Evolutionary conservation across 2,329 filamentous ascomycete species (phyloP).

Genomic region (Trichocomaceae sp.): DNA sequence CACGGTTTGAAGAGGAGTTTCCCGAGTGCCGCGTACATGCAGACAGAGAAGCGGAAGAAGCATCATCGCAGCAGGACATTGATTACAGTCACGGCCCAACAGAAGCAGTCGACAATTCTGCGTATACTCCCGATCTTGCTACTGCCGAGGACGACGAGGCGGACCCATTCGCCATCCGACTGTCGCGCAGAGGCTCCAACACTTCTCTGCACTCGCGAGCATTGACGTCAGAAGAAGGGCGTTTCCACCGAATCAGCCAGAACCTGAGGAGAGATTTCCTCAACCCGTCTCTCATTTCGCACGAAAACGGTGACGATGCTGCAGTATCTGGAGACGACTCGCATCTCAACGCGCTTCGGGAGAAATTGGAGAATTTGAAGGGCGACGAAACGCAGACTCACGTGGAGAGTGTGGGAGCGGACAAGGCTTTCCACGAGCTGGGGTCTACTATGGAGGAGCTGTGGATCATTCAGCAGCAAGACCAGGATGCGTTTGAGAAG

Average conservation of each 20-base stretch:
- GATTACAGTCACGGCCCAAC: constrained; percentile 22
- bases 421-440: constrained; percentile 38
- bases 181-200: constrained; percentile 57
- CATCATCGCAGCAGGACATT: constrained; percentile 29
- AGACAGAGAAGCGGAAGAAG: constrained; percentile 20
- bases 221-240: constrained; percentile 62
- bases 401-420: constrained; percentile 33
- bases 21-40: constrained; percentile 55
- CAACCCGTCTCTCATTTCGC: constrained; percentile 40
- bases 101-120: constrained; percentile 27
- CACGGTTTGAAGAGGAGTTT: constrained; percentile 92
- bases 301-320: constrained; percentile 28
- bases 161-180: constrained; percentile 40
- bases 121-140: constrained; percentile 25
- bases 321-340: constrained; percentile 32
- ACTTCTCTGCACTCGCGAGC: constrained; percentile 61
- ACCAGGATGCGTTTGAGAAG: constrained; percentile 38
- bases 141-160: constrained; percentile 35
- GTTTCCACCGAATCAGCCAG: constrained; percentile 62
- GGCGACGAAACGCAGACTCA: constrained; percentile 37
- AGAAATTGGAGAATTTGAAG: constrained; percentile 38
- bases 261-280: constrained; percentile 59
- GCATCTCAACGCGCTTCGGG: constrained; percentile 41
- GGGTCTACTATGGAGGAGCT: constrained; percentile 43
- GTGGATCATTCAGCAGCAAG: constrained; percentile 35